Base-by-base conservation (phyloP, 2,329 filamentous ascomycete species). In the Botrytis elliptica region DNA sequence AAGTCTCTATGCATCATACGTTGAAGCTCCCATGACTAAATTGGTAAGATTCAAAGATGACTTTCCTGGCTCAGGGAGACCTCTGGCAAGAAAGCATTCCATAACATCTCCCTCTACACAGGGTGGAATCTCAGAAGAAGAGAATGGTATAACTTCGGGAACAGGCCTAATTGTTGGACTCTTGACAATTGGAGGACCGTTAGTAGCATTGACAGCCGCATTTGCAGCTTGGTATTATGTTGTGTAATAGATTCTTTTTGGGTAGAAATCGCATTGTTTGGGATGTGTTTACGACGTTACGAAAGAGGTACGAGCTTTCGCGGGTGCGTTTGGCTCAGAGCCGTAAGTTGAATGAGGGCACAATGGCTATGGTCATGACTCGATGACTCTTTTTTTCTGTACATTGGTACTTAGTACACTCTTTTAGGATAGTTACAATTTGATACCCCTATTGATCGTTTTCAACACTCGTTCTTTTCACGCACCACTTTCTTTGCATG, bases 41-140 rank as follows among this genome's bases (percentile, higher is more conserved):
- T 63, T 76, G n/a, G 68, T 76, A 33, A 60, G 69, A 44, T 74
- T 75, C 38, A 64, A 62, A 64, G 64, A 72, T 20, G 57, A 49
- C 8, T 20, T 59, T 3, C 62, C 70, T 20, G 42, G 65, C 64
- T 29, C 62, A n/a, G 36, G 59, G 7, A 71, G 49, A 29, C 57
- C 70, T 18, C 33, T 62, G 16, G 55, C 8, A 33, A 72, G 68
- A 60, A 70, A 71, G 40, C 55, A 20, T 29, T 65, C 44, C 8
- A 71, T 42, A 9, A 46, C 25, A 6, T 64, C 67, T 33, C 52
- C 42, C 33, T 42, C 42, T 25, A 49, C 52, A 40, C 29, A 42
- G 22, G n/a, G 52, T 22, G 44, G 36, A 38, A 49, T 16, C 25
- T 49, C 46, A 16, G 38, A 40, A 29, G 66, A 46, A 62, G 29